These are phyloP conservation scores for Vaccinium corymbosum DNA, from an alignment of 148 eudicot species.

Conservation along the genomic window DNA sequence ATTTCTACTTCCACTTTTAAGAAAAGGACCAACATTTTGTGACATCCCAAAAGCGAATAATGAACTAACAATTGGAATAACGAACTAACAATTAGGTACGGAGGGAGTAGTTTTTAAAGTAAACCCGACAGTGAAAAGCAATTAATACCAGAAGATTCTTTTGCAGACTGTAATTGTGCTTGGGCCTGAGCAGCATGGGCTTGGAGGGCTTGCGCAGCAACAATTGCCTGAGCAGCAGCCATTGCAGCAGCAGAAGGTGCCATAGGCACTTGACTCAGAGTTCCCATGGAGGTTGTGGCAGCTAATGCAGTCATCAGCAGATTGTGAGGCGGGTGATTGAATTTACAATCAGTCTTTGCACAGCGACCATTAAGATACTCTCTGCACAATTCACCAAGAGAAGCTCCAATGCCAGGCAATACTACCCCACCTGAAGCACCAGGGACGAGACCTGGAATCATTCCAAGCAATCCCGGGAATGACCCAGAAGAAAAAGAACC, in stretches of 20 bases:
- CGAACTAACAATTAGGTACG: no score
- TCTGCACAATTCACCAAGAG: conserved; percentile 87
- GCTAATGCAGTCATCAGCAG: conserved; percentile 79
- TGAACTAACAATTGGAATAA: no score
- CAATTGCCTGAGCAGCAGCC: conserved; percentile 99
- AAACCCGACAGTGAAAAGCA: not conserved
- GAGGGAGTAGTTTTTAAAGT: not conserved
- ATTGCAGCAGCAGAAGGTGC: conserved; percentile 99
- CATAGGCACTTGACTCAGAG: conserved; percentile 91
- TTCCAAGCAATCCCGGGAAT: conserved; percentile 85
- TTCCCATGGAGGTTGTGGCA: conserved; percentile 81
- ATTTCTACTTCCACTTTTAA: no score
- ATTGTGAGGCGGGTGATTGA: conserved; percentile 86
- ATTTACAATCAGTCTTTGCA: conserved; percentile 73
- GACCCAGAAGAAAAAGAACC: conserved; percentile 86
- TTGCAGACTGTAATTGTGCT: conserved; percentile 51
- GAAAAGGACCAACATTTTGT: no score
- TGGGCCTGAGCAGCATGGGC: conserved; percentile 85
- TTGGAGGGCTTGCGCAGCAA: conserved; percentile 94
- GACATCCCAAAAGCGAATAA: no score
- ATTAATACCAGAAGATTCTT: conserved; percentile 53
- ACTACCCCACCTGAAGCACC: conserved; percentile 90
- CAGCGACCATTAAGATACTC: conserved; percentile 86
- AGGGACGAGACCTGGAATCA: conserved; percentile 81
- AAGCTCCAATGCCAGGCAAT: conserved; percentile 89